Evolutionary conservation across 139 green algal genomes (phyloP), one percentile per base, ranked within the genome.

Genomic region (Limnomonas spitsbergensis): DNA sequence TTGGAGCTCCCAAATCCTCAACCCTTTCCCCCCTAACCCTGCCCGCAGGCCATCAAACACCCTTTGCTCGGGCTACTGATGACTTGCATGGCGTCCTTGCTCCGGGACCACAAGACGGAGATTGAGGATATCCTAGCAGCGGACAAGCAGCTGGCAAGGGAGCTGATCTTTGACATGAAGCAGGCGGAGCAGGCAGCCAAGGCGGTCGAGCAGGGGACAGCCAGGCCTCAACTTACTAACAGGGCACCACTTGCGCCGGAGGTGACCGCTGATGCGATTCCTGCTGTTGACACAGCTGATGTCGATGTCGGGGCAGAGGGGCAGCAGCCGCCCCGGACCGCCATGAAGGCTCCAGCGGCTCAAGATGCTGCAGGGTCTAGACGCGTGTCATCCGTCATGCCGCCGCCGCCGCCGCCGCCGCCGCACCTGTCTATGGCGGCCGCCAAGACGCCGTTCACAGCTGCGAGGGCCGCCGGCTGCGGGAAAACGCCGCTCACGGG

Each of bases 141-240:
- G 0, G 93, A 97, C 87, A 91, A 89, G 75, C 83, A 92, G 82
- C 88, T 97, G 52, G 93, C 88, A 2, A 89, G 88, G 66, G 93
- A 97, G 89, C 78, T 97, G 7, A 56, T 96, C 82, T 94, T 92
- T 69, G 93, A 97, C 76, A 89, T 97, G 34, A 89, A 89, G 81
- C 88, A 95, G 76, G 87, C 82, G 7, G 86, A 92, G 69, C 27
- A 68, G 34, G 40, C 61, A 35, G 81, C 78, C 34, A 84, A 82
- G 75, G 61, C 61, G 29, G 61, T 29, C 47, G 47, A 14, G 20
- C 20, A 14, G 20, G 47, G 47, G 14, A 20, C 47, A 29, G 47
- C 14, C 47, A 61, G 20, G 14, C 47, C 14, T 61, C 20, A 61
- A 14, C 20, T 61, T 61, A 20, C 47, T 20, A 61, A 29, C 20